Evolutionary conservation across 1,139 yeast species (phyloP), one percentile per base, ranked within the genome.

Genomic region (Zygoascus meyerae): DNA sequence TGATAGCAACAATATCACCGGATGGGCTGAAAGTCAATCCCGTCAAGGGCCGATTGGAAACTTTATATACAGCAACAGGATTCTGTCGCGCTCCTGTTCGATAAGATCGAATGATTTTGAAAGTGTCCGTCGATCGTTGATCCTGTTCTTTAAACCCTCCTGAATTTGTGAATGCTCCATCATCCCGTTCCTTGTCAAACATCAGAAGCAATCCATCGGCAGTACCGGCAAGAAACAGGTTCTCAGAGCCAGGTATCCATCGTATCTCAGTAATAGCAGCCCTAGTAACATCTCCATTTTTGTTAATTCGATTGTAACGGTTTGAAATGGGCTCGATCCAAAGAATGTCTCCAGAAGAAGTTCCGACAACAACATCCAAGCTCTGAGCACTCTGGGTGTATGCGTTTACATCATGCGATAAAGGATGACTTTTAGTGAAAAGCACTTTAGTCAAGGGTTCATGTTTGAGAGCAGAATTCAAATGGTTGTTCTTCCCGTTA

Each of bases 31-130:
- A 66, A 29, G 70, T 62, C 11, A 77, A 65, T 15, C 72, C 67
- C 1, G 81, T 75, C 33, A 84, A 72, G 1, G 87, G 77, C 49
- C 74, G 74, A 51, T 76, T 75, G 21, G 85, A 74, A 11, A 83
- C 58, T 52, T 80, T 80, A 60, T 80, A 77, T 55, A 81, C 86
- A 1, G 83, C 81, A 21, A 82, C 66, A 5, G 79, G 78, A 52
- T 75, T 74, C 21, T 48, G 45, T 33, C 40, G 49, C 14, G 48
- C 37, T 26, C 33, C 15, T 6, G 38, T 21, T 26, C 40, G 31
- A 15, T 55, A 50, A 11, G 62, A 57, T 45, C 58, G 55, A 43
- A 62, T 48, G 41, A 63, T 54, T 44, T 58, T 52, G 45, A 63
- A 55, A 7, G 57, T 55, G 34, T 59, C 58, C n/a, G 64, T 54